Evolutionary conservation across 768 basidiomycete species (phyloP).

Genomic region (Pisolithus marmoratus): DNA sequence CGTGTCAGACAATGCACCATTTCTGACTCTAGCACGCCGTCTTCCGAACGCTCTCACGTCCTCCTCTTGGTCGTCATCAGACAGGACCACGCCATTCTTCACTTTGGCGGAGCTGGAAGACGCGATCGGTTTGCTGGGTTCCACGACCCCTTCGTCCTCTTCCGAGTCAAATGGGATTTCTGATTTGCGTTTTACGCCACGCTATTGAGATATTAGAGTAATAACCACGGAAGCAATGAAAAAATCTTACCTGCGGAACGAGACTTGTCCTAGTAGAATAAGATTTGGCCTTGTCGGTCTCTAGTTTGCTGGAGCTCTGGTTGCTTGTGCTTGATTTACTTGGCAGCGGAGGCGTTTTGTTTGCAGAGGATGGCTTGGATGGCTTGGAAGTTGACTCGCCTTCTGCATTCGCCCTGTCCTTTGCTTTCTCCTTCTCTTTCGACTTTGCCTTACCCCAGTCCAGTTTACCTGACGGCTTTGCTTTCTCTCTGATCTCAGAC

Average conservation of each 20-base stretch:
- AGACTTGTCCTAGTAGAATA: not conserved
- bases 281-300: not conserved
- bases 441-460: constrained; percentile 58
- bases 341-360: not conserved
- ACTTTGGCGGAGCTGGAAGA: constrained; percentile 25
- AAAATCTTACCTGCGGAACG: constrained; percentile 6
- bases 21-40: constrained; percentile 28
- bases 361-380: not conserved
- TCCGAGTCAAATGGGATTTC: constrained; percentile 27
- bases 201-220: constrained; percentile 24
- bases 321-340: not conserved
- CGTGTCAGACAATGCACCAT: constrained; percentile 37
- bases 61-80: constrained; percentile 53
- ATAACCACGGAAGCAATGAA: not conserved
- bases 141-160: constrained; percentile 23
- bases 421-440: constrained; percentile 29
- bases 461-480: constrained; percentile 43
- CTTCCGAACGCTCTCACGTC: constrained; percentile 14
- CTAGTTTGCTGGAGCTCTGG: not conserved
- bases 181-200: constrained; percentile 42
- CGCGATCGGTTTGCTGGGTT: constrained; percentile 5
- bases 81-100: constrained; percentile 46
- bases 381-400: constrained; percentile 16
- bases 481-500: constrained; percentile 21
- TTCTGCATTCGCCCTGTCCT: constrained; percentile 1